A percentile compares a stretch with the other conserved stretches of the same genome.
Conservation (phyloP, 225 moss, liverwort and hornwort genomes). For the Ulota crispa region DNA sequence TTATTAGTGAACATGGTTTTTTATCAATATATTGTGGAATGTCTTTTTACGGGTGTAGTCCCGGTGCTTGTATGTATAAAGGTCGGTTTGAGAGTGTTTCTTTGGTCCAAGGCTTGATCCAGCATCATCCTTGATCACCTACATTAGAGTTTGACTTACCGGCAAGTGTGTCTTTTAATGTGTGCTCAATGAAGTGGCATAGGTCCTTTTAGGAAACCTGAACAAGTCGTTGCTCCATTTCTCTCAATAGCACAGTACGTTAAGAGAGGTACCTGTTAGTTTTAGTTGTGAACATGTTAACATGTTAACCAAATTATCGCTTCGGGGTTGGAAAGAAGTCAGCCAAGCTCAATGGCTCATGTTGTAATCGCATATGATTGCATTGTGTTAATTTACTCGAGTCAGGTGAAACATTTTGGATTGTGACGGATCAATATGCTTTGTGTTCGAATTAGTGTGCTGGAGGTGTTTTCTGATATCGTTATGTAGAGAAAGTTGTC, state of each 20-base stretch:
- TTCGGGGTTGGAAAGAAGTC: background rate
- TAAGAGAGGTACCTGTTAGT: background rate
- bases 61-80: slow-evolving; percentile 4
- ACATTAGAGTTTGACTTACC: slow-evolving; percentile 8
- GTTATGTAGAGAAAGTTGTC: background rate
- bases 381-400: background rate
- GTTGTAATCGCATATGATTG: background rate
- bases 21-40: no score
- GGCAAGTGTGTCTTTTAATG: background rate
- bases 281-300: slow-evolving; percentile 1
- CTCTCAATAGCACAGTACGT: slow-evolving; percentile 1
- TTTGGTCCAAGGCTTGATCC: background rate
- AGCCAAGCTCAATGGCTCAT: background rate
- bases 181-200: background rate
- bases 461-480: no score
- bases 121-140: slow-evolving; percentile 11
- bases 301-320: background rate
- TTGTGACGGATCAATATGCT: background rate
- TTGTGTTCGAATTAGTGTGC: no score
- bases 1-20: background rate
- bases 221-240: background rate
- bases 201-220: background rate
- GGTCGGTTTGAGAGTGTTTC: slow-evolving; percentile 21
- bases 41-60: background rate
- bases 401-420: background rate